A percentile compares a stretch with the other conserved stretches of the same genome.
Evolutionary conservation across 116 monocot genomes (phyloP).

Genomic region (Cymodocea nodosa): DNA sequence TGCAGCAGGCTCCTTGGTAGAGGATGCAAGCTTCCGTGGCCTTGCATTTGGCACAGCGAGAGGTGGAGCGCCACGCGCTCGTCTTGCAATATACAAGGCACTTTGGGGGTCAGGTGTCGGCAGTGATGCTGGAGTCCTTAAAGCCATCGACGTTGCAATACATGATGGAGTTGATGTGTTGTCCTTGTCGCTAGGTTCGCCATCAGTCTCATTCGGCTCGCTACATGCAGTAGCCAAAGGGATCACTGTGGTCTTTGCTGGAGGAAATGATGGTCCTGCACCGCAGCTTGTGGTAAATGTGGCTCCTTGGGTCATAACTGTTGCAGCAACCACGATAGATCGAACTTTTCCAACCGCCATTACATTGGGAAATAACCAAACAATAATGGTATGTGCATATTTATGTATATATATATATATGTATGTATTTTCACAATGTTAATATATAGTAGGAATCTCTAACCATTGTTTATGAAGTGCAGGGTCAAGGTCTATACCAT

Average conservation of each 20-base stretch:
- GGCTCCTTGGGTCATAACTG: conserved; percentile 36
- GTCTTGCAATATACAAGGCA: conserved; percentile 49
- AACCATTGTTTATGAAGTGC: too few species aligned
- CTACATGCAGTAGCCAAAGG: conserved; percentile 32
- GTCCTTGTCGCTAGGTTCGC: conserved; percentile 24
- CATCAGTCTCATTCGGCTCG: not conserved
- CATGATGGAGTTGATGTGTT: conserved; percentile 48
- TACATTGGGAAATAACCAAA: conserved; percentile 32
- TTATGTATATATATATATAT: too few species aligned
- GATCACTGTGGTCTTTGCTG: conserved; percentile 26
- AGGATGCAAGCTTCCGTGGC: conserved; percentile 20
- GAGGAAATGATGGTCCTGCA: conserved; percentile 31
- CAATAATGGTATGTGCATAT: conserved; percentile 17
- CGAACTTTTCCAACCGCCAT: conserved; percentile 31
- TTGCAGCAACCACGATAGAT: conserved; percentile 39
- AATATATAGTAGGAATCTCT: too few species aligned
- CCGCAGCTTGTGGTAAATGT: conserved; percentile 16
- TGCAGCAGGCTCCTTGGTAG: conserved; percentile 15
- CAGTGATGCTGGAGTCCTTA: not conserved
- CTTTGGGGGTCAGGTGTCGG: not conserved
- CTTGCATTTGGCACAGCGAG: conserved; percentile 19
- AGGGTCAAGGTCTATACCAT: too few species aligned
- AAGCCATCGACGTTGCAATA: conserved; percentile 46
- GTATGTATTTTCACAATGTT: too few species aligned
- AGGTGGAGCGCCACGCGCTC: conserved; percentile 46